These are phyloP conservation scores for Aureobasidium sp. DNA, from an alignment of 2,329 filamentous ascomycete species.

Conservation along the genomic window DNA sequence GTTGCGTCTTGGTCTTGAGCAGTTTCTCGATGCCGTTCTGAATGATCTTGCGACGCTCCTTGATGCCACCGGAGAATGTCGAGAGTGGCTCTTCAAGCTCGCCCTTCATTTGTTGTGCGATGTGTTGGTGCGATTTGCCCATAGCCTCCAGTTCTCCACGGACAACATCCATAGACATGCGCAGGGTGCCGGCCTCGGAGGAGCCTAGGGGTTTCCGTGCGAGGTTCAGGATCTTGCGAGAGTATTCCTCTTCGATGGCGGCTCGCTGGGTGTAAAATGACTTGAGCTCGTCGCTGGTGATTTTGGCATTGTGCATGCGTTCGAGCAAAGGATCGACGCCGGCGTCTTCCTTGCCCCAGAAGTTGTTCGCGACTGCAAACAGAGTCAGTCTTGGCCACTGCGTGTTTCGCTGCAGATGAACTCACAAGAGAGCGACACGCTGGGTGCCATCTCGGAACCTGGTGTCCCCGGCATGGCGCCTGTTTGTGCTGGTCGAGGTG, in stretches of 20 bases:
- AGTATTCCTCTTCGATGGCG: conserved; percentile 93
- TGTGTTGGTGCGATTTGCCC: conserved; percentile 85
- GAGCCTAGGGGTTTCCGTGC: conserved; percentile 86
- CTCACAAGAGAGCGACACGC: conserved; percentile 33
- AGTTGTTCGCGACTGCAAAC: conserved; percentile 88
- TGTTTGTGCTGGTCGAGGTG: not conserved
- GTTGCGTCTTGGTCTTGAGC: conserved; percentile 85
- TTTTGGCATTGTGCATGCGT: conserved; percentile 91
- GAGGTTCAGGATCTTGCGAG: conserved; percentile 78
- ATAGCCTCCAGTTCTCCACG: conserved; percentile 86
- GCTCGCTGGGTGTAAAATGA: conserved; percentile 86
- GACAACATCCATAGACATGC: conserved; percentile 76
- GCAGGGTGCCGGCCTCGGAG: conserved; percentile 75
- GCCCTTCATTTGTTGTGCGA: conserved; percentile 89
- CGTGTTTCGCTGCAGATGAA: no score
- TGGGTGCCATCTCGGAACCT: conserved; percentile 28
- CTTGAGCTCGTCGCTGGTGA: conserved; percentile 88
- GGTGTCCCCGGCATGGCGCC: conserved; percentile 29
- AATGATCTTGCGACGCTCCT: conserved; percentile 93
- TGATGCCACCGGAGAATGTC: conserved; percentile 90
- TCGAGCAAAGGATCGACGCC: conserved; percentile 86
- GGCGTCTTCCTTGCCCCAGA: conserved; percentile 98
- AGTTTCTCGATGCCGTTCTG: conserved; percentile 92
- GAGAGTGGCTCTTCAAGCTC: conserved; percentile 90
- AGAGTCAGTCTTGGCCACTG: conserved; percentile 26